Conservation (phyloP, 148 eudicot species). For the Rhododendron vialii region DNA sequence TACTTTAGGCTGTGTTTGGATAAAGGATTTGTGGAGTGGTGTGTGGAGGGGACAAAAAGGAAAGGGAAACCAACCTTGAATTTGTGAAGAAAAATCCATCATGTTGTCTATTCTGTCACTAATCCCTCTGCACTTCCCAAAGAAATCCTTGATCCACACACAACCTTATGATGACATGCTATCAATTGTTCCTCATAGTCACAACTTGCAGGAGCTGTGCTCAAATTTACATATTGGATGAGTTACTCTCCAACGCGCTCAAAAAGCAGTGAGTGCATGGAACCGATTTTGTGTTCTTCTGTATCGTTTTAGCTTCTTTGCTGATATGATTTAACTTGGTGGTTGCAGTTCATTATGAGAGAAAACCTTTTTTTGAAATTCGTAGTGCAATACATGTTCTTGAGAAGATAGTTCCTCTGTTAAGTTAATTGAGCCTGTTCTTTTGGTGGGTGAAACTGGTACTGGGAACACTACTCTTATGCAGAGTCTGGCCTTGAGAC, state of each 20-base stretch:
- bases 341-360: slow-evolving; percentile 33
- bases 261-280: slow-evolving; percentile 40
- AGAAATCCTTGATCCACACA: neutral
- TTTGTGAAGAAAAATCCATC: neutral
- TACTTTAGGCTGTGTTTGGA: neutral
- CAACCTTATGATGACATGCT: neutral
- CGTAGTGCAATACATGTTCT: slow-evolving; percentile 67
- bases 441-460: no score
- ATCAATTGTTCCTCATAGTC: slow-evolving; percentile 10
- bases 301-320: neutral
- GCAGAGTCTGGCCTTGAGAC: no score
- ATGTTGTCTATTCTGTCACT: neutral
- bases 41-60: neutral
- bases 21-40: neutral
- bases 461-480: no score
- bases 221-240: slow-evolving; percentile 67
- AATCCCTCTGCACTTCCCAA: neutral
- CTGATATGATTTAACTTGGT: neutral
- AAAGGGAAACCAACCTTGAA: neutral
- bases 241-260: slow-evolving; percentile 41
- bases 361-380: slow-evolving; percentile 68
- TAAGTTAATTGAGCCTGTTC: slow-evolving; percentile 77
- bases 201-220: slow-evolving; percentile 44
- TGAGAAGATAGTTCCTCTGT: slow-evolving; percentile 85
- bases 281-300: slow-evolving; percentile 3